Conservation (phyloP, 1,284 basidiomycete genomes). For the Psilocybe mexicana region DNA sequence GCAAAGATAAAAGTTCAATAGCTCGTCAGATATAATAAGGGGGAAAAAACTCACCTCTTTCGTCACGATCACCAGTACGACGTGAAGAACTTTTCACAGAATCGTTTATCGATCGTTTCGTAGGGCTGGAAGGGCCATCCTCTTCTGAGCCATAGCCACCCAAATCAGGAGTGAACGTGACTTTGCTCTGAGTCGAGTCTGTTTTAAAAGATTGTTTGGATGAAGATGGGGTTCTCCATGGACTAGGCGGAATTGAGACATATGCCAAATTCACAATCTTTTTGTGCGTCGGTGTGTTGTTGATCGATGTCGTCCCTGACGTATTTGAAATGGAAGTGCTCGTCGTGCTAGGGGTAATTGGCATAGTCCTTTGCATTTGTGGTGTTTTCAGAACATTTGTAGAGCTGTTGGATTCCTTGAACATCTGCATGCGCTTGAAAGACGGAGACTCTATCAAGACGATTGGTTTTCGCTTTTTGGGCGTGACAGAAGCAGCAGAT, state of each 20-base stretch:
- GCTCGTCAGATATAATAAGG: background rate
- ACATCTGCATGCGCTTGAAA: constrained; percentile 49
- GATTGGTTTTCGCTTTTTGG: constrained; percentile 45
- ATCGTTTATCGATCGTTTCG: constrained; percentile 30
- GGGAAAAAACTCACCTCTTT: constrained; percentile 50
- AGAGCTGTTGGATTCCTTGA: constrained; percentile 24
- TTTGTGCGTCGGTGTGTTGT: constrained; percentile 34
- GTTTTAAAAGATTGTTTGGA: constrained; percentile 30
- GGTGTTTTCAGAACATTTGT: constrained; percentile 13
- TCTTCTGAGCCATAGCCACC: constrained; percentile 63
- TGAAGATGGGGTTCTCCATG: constrained; percentile 49
- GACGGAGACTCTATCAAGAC: constrained; percentile 50
- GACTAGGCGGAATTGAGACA: constrained; percentile 57
- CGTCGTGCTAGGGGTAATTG: constrained; percentile 27
- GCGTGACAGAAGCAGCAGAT: constrained; percentile 40
- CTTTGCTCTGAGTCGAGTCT: constrained; percentile 32
- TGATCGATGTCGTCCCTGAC: constrained; percentile 18
- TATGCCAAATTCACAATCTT: constrained; percentile 52
- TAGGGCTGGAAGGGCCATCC: constrained; percentile 38
- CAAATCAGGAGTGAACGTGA: constrained; percentile 45
- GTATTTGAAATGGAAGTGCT: constrained; percentile 19
- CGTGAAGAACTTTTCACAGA: constrained; percentile 49
- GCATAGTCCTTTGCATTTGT: constrained; percentile 19
- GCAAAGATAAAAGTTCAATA: constrained; percentile 3
- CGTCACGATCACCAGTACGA: constrained; percentile 74